phyloP scores from a whole-genome alignment of 495 filamentous ascomycete species.

The Hypomontagnella submonticulosa region DNA sequence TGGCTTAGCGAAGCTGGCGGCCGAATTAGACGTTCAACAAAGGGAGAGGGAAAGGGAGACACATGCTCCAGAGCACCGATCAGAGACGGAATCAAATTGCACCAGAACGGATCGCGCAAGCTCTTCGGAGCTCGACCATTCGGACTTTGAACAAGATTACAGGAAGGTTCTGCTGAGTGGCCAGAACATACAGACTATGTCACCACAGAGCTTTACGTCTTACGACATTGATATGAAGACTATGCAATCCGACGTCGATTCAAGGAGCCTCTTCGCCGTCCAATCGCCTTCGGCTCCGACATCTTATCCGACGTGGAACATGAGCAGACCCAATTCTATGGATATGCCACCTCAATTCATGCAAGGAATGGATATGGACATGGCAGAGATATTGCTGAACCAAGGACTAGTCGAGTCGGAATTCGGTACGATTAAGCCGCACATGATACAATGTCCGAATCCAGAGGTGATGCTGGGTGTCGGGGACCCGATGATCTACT shows the following conservation, averaged over 20 bases:
- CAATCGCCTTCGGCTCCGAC: constrained; percentile 47
- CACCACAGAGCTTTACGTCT: constrained; percentile 56
- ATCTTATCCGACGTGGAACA: constrained; percentile 49
- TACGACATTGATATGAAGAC: constrained; percentile 54
- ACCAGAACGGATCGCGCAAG: constrained; percentile 60
- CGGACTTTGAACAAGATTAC: constrained; percentile 63
- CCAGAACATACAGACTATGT: constrained; percentile 55
- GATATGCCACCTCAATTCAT: constrained; percentile 47
- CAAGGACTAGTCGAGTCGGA: constrained; percentile 57
- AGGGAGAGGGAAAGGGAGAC: constrained; percentile 44
- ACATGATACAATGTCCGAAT: constrained; percentile 56
- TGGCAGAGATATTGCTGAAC: constrained; percentile 53
- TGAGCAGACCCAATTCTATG: constrained; percentile 50
- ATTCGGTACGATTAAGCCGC: constrained; percentile 61
- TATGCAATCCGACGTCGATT: constrained; percentile 46
- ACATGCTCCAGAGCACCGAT: constrained; percentile 48
- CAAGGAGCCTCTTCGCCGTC: constrained; percentile 44
- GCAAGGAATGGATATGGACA: constrained; percentile 53
- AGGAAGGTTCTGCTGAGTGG: constrained; percentile 53
- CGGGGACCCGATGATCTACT: constrained; percentile 62
- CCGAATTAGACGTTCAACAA: constrained; percentile 59
- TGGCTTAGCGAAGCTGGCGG: constrained; percentile 61
- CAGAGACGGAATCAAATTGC: constrained; percentile 50
- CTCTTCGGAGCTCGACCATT: constrained; percentile 64
- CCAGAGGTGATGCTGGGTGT: constrained; percentile 62